Base-by-base conservation (phyloP, 106 monocot genomes). In the Dendrobium officinale region DNA sequence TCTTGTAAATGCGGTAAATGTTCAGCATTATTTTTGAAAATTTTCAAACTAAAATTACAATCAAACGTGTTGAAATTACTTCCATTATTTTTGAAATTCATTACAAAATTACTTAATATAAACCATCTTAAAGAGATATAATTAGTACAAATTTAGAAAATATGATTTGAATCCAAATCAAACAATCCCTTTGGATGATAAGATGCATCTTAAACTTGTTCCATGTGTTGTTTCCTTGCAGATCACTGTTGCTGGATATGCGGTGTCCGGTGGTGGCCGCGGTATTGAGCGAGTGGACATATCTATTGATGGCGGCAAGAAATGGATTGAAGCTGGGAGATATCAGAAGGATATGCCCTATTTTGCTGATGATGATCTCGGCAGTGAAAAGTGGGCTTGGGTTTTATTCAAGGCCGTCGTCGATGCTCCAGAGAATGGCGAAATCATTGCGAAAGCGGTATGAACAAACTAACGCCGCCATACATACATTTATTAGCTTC, bases 221-320 rank as follows among this genome's bases (percentile, higher is more conserved):
- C 9, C 55, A 44, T 56, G 73, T 5, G 74, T 16, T 68, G 44
- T 81, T 78, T 37, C 7, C 20, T 80, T 84, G 78, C 86, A 92
- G 89, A 77, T 88, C 67, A 86, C 61, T 33, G 58, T 90, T 45
- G 74, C 84, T 82, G 95, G 91, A 59, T 95, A 91, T 85, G 94
- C 97, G 61, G 80, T 88, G 3, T 87, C 94, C 40, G 97, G 97
- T 64, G 97, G 97, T 42, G 97, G 94, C 2, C 90, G 97, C 51
- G 97, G 94, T 15, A 97, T 97, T 72, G 97, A 97, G 77, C 92
- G 97, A 85, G 94, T 92, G 20, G 94, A 97, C 58, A 75, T 92
- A 83, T 95, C 95, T 33, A 82, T 89, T 58, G 92, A 95, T 85
- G 91, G 93, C 13, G 93, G 93, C 45, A 93, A 90, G 79, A 86